Conservation (phyloP, 139 green algal species). For the Chlamydomonas incerta region DNA sequence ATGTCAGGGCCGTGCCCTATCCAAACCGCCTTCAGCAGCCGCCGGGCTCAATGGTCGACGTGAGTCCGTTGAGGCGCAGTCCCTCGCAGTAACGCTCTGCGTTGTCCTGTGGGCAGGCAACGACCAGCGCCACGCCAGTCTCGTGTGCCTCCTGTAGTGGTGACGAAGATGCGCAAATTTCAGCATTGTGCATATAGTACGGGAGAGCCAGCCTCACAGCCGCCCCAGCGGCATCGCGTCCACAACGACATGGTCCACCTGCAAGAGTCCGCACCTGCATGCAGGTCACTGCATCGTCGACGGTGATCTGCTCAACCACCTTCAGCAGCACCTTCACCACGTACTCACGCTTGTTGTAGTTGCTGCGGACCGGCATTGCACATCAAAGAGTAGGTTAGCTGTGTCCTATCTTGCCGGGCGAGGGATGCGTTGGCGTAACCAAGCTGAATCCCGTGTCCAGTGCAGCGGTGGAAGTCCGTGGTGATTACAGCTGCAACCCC, state of each 20-base stretch:
- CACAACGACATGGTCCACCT: too few relatives aligned
- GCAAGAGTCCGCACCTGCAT: constrained; percentile 86
- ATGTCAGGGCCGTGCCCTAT: too few relatives aligned
- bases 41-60: constrained; percentile 85
- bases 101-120: constrained; percentile 85
- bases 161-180: too few relatives aligned
- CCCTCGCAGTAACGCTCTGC: constrained; percentile 90
- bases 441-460: too few relatives aligned
- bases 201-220: too few relatives aligned
- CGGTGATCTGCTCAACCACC: constrained; percentile 79
- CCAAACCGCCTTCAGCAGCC: not conserved
- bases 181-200: too few relatives aligned
- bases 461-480: not conserved
- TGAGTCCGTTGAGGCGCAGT: constrained; percentile 88
- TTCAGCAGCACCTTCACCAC: constrained; percentile 95
- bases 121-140: constrained; percentile 85
- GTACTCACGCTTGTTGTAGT: constrained; percentile 93
- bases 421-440: too few relatives aligned
- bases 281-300: constrained; percentile 90
- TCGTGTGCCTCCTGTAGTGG: constrained; percentile 88
- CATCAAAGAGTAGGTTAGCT: not conserved
- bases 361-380: constrained; percentile 79
- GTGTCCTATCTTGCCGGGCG: too few relatives aligned
- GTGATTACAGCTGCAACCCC: too few relatives aligned
- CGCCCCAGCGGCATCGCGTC: too few relatives aligned